phyloP scores from a whole-genome alignment of 805 yeast genomes.

The Yamadazyma insecticola region DNA sequence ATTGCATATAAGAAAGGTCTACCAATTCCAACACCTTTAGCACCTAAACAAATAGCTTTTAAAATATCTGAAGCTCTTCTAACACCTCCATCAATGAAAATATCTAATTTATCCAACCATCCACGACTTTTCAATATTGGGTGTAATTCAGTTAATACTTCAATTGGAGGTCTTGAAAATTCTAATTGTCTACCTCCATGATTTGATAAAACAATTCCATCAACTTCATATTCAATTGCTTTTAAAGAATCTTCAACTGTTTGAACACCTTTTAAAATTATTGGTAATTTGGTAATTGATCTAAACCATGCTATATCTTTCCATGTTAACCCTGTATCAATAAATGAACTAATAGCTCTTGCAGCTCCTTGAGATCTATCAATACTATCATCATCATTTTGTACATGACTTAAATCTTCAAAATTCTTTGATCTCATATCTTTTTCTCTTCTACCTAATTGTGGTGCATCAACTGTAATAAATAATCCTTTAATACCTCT shows the following conservation, averaged over 20 bases:
- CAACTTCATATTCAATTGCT: slow-evolving; percentile 55
- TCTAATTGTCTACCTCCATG: slow-evolving; percentile 77
- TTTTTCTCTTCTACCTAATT: slow-evolving; percentile 86
- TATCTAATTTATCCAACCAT: slow-evolving; percentile 47
- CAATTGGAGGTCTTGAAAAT: slow-evolving; percentile 55
- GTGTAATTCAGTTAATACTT: slow-evolving; percentile 53
- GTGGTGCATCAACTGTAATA: slow-evolving; percentile 91
- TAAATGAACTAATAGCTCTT: slow-evolving; percentile 78
- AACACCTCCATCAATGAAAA: slow-evolving; percentile 73
- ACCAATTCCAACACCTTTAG: slow-evolving; percentile 71
- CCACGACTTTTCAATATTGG: slow-evolving; percentile 37
- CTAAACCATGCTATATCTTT: slow-evolving; percentile 37
- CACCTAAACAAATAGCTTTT: slow-evolving; percentile 74
- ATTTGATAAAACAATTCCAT: slow-evolving; percentile 64
- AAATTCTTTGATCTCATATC: slow-evolving; percentile 66
- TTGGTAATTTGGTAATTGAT: slow-evolving; percentile 33
- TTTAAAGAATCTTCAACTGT: slow-evolving; percentile 58
- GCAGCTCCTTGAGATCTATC: slow-evolving; percentile 82
- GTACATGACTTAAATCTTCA: slow-evolving; percentile 42
- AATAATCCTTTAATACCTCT: slow-evolving; percentile 79
- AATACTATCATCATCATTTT: slow-evolving; percentile 43
- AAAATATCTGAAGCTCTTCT: slow-evolving; percentile 74
- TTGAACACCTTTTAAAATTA: slow-evolving; percentile 60
- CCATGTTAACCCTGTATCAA: slow-evolving; percentile 42
- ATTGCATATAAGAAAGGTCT: slow-evolving; percentile 73